Percentiles rank a stretch among this genome's conserved stretches.
phyloP scores from a whole-genome alignment of 352 stramenopile genomes.

The Aphanomyces euteiches region DNA sequence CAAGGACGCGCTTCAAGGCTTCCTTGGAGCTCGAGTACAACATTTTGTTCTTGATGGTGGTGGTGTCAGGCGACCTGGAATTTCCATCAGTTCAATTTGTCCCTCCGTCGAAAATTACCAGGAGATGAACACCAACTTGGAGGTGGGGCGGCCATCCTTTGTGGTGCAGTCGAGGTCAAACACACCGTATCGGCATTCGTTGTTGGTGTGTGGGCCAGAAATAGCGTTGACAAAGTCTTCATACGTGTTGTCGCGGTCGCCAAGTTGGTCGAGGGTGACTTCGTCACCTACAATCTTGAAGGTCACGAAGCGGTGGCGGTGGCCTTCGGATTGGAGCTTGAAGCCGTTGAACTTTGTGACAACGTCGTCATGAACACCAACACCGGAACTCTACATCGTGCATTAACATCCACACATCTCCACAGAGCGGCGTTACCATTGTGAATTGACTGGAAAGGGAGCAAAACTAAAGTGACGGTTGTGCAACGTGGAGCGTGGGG shows the following conservation, averaged over 20 bases:
- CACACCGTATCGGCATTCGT: slow-evolving; percentile 85
- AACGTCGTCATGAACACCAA: slow-evolving; percentile 91
- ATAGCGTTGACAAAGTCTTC: slow-evolving; percentile 68
- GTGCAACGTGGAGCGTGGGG: slow-evolving; percentile 20
- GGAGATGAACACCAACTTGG: slow-evolving; percentile 90
- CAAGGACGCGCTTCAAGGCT: slow-evolving; percentile 90
- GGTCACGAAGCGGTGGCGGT: slow-evolving; percentile 94
- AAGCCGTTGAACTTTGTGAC: slow-evolving; percentile 93
- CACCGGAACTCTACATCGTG: slow-evolving; percentile 83
- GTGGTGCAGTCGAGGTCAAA: slow-evolving; percentile 88
- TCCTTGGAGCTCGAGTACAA: slow-evolving; percentile 94
- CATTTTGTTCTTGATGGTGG: slow-evolving; percentile 93
- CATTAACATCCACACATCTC: background rate
- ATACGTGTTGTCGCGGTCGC: slow-evolving; percentile 71
- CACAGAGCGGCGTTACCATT: slow-evolving; percentile 12
- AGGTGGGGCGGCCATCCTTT: slow-evolving; percentile 83
- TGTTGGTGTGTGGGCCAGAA: slow-evolving; percentile 47
- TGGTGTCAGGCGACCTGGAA: slow-evolving; percentile 87
- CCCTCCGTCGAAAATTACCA: slow-evolving; percentile 47
- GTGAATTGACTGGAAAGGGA: slow-evolving; percentile 28
- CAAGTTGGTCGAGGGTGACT: slow-evolving; percentile 90
- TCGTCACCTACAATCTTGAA: slow-evolving; percentile 94
- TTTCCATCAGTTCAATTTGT: no score
- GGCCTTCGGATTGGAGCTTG: slow-evolving; percentile 90
- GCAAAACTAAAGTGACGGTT: slow-evolving; percentile 31